Base-by-base conservation (phyloP, 169 alveolate species). In the Blepharisma undulans region DNA sequence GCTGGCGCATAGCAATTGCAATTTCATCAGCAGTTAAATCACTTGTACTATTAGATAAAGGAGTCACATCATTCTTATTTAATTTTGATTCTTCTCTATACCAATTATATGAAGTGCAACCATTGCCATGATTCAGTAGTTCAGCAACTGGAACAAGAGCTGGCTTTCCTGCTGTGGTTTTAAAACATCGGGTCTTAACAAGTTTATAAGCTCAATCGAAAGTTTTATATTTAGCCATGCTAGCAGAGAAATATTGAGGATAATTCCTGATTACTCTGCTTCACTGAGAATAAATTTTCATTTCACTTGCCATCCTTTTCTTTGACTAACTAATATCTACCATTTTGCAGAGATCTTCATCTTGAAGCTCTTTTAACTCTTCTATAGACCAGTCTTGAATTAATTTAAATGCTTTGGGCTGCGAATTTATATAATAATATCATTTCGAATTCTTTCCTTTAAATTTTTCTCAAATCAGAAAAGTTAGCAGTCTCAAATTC, bases 291-390 rank as follows among this genome's bases (percentile, higher is more conserved):
- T 34, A 86, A 19, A 60, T 29, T 4, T 22, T 19, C 59, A 21
- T 29, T 21, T 25, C 61, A 6, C 22, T 25, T 29, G 29, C 80
- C 80, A 25, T 8, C 80, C 16, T 8, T 0, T 8, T 10, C 16
- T 29, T 22, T 74, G 80, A 22, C 80, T 74, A 74, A 8, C 1
- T 74, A 74, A 3, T 25, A 14, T 82, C 36, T 22, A 36, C 32
- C 29, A 66, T 85, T 8, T 21, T n/a, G 7, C 10, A 25, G 14
- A 71, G 16, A 29, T 71, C 66, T 21, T 34, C 27, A 34, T 88
- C 87, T 76, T 88, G 79, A 8, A 88, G 87, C 48, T 76, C 61
- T 25, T 72, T 27, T 22, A 88, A n/a, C 22, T 88, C 92, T 74
- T 88, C 78, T 5, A 25, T 34, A 7, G 48, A 22, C 92, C 92